Evolutionary conservation across 441 rosid genomes (phyloP), one percentile per base, ranked within the genome.

Genomic region (Adansonia madagascariensis): DNA sequence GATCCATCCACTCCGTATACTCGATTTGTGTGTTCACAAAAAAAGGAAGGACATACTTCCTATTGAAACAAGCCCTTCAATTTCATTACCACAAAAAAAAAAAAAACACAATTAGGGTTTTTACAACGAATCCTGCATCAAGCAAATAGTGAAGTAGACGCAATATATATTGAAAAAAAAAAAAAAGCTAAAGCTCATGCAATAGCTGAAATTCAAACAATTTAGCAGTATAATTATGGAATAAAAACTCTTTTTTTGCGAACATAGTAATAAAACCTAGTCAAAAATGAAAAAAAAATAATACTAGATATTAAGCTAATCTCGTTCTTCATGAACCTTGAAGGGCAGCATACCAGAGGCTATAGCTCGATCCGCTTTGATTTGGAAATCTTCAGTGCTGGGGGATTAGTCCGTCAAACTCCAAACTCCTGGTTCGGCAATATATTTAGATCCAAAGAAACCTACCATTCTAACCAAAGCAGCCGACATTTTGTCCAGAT

Each of bases 381-480:
- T 61, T 27, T 27, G 17, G 11, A 31, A 5, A 5, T 56, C 73
- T 20, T 22, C 43, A 52, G 6, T 20, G 41, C 61, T 15, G 70
- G 70, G n/a, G 31, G 35, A 61, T 39, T 14, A 53, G 22, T 47
- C 39, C 0, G 3, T 50, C 4, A 47, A 77, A 64, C 73, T 50
- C 4, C 56, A 79, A 64, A 75, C 75, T 79, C 4, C 67, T 81
- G 22, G 44, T 79, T 50, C 55, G 69, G 71, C 61, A 60, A 55
- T 85, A 85, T 8, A 41, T 68, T 74, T 18, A 79, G 71, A 39
- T 81, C 77, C 76, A 81, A 72, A 57, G 84, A 83, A 63, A 81
- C 60, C 75, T 85, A 86, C 61, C 83, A 69, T 62, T 85, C 88
- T 2, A 77, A 65, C 75, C 50, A 60, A 75, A 83, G 86, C 11